Evolutionary conservation across 345 rosid species (phyloP).

Genomic region (Populus alba): DNA sequence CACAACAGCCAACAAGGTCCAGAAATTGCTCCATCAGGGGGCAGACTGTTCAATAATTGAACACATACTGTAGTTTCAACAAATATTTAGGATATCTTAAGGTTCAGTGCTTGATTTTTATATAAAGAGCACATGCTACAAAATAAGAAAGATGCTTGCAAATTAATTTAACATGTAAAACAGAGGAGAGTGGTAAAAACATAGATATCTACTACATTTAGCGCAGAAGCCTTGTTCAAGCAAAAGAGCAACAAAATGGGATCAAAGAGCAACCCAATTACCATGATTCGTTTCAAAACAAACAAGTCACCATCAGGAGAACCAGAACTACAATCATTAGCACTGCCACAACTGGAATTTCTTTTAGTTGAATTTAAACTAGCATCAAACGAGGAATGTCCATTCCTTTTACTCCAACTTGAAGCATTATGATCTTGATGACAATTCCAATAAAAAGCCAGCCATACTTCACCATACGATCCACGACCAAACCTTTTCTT

Average conservation of each 20-base stretch:
- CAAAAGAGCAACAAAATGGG: background rate
- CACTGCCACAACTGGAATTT: conserved; percentile 34
- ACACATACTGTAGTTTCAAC: background rate
- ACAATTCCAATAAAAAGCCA: conserved; percentile 84
- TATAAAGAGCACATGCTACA: background rate
- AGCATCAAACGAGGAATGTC: conserved; percentile 34
- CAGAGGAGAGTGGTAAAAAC: background rate
- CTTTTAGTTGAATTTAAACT: conserved; percentile 24
- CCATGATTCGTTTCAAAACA: conserved; percentile 93
- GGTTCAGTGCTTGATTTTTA: background rate
- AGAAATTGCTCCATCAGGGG: background rate
- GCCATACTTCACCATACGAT: conserved; percentile 95
- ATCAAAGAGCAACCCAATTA: conserved; percentile 25
- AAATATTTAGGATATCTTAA: background rate
- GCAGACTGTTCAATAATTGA: background rate
- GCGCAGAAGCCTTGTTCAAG: background rate
- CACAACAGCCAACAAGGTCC: too few species aligned
- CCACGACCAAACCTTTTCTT: conserved; percentile 91
- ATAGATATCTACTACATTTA: background rate
- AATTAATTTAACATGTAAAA: background rate
- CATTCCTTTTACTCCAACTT: conserved; percentile 38
- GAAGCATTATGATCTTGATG: conserved; percentile 46
- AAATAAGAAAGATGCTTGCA: background rate
- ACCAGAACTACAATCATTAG: conserved; percentile 39
- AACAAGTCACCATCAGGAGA: conserved; percentile 48